phyloP scores from a whole-genome alignment of 1,284 basidiomycete species.

The Hortiboletus rubellus region DNA sequence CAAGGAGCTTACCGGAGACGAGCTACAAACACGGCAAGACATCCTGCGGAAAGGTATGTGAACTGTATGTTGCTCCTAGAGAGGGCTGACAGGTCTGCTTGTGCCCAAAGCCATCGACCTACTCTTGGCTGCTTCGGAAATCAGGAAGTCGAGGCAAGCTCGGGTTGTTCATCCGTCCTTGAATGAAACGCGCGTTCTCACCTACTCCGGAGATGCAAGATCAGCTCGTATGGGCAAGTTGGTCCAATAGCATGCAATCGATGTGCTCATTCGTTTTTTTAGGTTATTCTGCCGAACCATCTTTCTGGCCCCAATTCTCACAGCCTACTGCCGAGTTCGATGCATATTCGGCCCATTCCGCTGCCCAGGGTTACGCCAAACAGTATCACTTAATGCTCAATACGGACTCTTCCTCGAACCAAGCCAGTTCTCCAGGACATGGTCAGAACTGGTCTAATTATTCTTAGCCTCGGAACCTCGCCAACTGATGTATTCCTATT shows the following conservation, averaged over 20 bases:
- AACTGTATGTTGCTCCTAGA: neutral
- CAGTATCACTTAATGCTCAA: neutral
- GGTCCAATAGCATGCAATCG: neutral
- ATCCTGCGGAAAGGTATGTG: slow-evolving; percentile 18
- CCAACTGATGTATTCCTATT: no score
- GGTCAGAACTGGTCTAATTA: no score
- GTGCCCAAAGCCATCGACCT: slow-evolving; percentile 14
- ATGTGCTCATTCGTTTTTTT: slow-evolving; percentile 2
- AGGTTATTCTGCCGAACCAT: slow-evolving; percentile 1
- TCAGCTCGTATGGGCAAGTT: slow-evolving; percentile 8
- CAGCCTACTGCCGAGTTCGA: neutral
- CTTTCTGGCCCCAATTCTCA: neutral
- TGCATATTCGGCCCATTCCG: neutral
- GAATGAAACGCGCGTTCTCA: no score
- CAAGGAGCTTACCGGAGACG: slow-evolving; percentile 15
- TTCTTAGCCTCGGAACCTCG: no score
- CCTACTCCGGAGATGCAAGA: neutral
- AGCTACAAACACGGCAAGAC: slow-evolving; percentile 20
- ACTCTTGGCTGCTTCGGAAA: slow-evolving; percentile 3
- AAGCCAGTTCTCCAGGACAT: neutral
- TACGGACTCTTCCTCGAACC: neutral
- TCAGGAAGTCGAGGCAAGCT: neutral
- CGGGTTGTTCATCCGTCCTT: neutral
- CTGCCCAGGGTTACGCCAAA: slow-evolving; percentile 1
- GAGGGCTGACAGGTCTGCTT: neutral